Evolutionary conservation across 2,329 filamentous ascomycete genomes (phyloP).

Genomic region (Trichoderma simmonsii): DNA sequence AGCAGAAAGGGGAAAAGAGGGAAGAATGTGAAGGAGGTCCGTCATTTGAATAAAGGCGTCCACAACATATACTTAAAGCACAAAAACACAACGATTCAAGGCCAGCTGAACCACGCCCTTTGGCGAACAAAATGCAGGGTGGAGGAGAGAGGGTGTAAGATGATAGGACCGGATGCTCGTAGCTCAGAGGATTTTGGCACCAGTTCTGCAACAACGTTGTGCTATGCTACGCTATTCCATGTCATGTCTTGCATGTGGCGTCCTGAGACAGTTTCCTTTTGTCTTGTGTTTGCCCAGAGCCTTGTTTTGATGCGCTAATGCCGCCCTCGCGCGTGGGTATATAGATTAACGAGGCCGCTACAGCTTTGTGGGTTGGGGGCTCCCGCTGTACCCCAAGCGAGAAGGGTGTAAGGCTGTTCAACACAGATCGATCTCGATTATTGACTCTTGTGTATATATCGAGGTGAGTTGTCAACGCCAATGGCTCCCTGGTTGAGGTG

Average conservation of each 20-base stretch:
- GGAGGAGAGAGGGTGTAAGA: conserved; percentile 15
- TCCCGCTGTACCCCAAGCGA: neutral
- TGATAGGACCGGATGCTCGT: conserved; percentile 12
- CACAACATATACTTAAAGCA: neutral
- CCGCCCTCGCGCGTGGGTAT: neutral
- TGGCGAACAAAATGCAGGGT: neutral
- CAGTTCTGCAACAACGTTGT: neutral
- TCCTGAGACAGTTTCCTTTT: neutral
- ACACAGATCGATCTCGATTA: neutral
- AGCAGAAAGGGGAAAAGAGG: conserved; percentile 68
- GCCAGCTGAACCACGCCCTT: neutral
- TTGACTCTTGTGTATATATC: neutral
- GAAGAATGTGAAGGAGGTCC: conserved; percentile 80
- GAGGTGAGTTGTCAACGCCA: neutral
- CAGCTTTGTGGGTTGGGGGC: neutral
- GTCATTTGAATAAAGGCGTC: conserved; percentile 56
- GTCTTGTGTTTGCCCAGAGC: neutral
- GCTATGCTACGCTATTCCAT: neutral
- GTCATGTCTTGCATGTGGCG: conserved; percentile 6
- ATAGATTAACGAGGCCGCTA: neutral
- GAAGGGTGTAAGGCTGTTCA: neutral
- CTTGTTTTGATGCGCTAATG: neutral
- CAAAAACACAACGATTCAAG: neutral
- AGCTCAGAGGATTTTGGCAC: neutral
- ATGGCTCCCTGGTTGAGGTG: neutral